Evolutionary conservation across 148 eudicot species (phyloP), one percentile per base, ranked within the genome.

Genomic region (Rhododendron griersonianum): DNA sequence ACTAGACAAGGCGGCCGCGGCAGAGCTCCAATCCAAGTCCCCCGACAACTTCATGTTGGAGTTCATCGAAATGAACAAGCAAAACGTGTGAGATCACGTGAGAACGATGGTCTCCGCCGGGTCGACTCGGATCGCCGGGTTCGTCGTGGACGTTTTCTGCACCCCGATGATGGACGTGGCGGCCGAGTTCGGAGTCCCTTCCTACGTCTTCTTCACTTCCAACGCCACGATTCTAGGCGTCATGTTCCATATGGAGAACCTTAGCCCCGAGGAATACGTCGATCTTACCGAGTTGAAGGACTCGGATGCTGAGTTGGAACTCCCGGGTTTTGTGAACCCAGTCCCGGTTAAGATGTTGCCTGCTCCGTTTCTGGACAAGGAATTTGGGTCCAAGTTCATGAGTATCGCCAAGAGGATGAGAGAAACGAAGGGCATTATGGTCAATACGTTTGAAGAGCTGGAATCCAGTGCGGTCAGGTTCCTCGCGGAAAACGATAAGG

Each of bases 131-230:
- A 80, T 88, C 7, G 84, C 80, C 0, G 93, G 88, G 28, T 85
- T 92, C 53, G 81, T 92, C 15, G 25, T 92, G 0, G 90, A 92
- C 85, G 65, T 90, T 84, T 83, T 92, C 48, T 89, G 89, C 80
- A 82, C 87, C 0, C 13, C 81, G 11, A 84, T 90, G 87, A 85
- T 88, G 6, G 94, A 90, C 48, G 89, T 90, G 21, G 94, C 91
- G 6, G 47, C 76, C 45, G 89, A 89, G 55, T 50, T 92, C 2
- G 59, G 81, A 0, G 55, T 90, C 11, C 91, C 92, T 1, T 85
- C 88, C 10, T 92, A 90, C 37, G 21, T 89, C n/a, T 90, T 88
- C 83, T 88, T 80, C 78, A 85, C 93, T 23, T 87, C 89, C 0
- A 87, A 87, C 30, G 93, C 88, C 0, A 33, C 41, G 69, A 23